Evolutionary conservation across 768 basidiomycete species (phyloP), one percentile per base, ranked within the genome.

Genomic region (Panus rudis): DNA sequence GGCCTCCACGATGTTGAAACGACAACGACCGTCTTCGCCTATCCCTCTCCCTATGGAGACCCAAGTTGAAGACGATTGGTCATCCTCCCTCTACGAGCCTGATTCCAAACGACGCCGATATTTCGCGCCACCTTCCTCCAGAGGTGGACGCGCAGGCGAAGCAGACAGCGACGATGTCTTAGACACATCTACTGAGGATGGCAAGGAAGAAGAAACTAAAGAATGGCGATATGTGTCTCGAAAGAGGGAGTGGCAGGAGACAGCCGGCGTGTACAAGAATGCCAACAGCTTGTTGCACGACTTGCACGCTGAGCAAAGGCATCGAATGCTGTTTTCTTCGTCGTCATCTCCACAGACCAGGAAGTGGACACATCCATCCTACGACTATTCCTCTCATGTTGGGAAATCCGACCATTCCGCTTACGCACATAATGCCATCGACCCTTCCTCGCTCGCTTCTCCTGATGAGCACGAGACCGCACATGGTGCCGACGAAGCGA

Each of bases 231-330:
- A 47, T 26, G 14, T 20, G 21, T 24, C 28, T 14, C 39, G 39
- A 37, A 32, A 28, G 14, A 47, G 41, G 6, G 42, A 38, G n/a
- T 53, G 56, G 41, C 49, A 50, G 26, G 44, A 52, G 46, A 42
- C 49, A 33, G 46, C 59, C 11, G 60, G 58, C 37, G 63, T 53
- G 63, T 90, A 89, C 64, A 72, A 73, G 55, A 63, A 67, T 24
- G 66, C 75, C 43, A 90, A 90, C 61, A 72, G 52, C 37, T 63
- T 84, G 50, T 73, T 90, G 27, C 78, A 82, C 44, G 78, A 87
- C 52, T 58, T 88, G 40, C 86, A 89, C 52, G 69, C 76, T 28
- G 68, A 81, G 19, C 72, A 83, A 50, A 76, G 82, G 42, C 81
- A 84, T 53, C 71, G 84, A 39, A 63, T 77, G 25, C 45, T 78